Base-by-base conservation (phyloP, 768 basidiomycete species). In the Pleurotus pulmonarius region DNA sequence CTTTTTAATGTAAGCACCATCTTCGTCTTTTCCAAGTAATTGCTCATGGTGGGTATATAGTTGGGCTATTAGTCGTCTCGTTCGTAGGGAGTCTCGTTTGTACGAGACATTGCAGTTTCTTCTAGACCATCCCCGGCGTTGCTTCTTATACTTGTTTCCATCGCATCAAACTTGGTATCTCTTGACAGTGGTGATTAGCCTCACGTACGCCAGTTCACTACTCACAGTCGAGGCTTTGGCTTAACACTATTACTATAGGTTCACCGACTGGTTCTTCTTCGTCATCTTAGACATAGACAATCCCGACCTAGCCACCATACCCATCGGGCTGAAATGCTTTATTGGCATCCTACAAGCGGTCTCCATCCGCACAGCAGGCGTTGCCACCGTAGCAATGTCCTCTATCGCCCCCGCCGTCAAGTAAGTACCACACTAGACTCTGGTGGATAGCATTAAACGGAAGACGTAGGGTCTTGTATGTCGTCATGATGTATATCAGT, bases 131-230 rank as follows among this genome's bases (percentile, higher is more conserved):
- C 95, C 96, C 12, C 83, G 96, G 9, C 83, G 91, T 59, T 96
- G 94, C 69, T 95, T 89, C 64, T 82, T 93, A 12, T 91, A 93
- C 67, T 79, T 96, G 8, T 96, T 96, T 62, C 94, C 93, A 0
- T 86, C 92, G 0, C 92, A 94, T 63, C 94, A 97, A 66, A 97
- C 94, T 4, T 94, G 93, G 92, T 90, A 95, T 62, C 81, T 97
- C 5, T 60, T 92, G 1, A 79, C 81, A 0, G 68, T 95, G 24
- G 76, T 97, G 83, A 92, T 94, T 64, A 52, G 85, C 66, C 13
- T 54, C 37, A 29, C 24, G 26, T 48, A 20, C 20, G 4, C 39
- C 34, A 24, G 18, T 25, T 54, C 9, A 34, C 9, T 4, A 11
- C 3, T 34, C 29, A n/a, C 2, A 11, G 0, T 16, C n/a, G 12